Conservation (phyloP, 768 basidiomycete genomes). For the Tricholoma matsutake region DNA sequence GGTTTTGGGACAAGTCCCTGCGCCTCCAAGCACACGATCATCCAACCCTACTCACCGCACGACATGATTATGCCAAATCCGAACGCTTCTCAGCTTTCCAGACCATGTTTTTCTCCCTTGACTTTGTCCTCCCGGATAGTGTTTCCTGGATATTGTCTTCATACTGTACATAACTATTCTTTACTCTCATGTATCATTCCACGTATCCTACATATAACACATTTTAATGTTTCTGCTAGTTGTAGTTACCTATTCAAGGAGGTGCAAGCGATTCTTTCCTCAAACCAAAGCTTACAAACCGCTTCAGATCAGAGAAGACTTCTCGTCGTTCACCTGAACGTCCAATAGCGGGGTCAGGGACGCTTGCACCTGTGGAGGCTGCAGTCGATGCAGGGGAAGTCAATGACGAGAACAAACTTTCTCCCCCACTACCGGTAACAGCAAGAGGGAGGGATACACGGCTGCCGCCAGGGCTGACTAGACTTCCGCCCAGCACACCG, state of each 20-base stretch:
- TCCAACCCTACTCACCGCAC: neutral
- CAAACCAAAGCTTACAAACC: constrained; percentile 88
- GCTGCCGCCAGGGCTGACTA: constrained; percentile 65
- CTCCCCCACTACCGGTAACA: constrained; percentile 31
- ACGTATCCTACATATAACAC: neutral
- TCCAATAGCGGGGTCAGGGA: constrained; percentile 33
- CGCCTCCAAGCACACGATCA: neutral
- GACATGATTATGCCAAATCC: neutral
- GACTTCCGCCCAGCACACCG: constrained; percentile 43
- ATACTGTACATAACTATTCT: neutral
- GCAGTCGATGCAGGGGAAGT: constrained; percentile 62
- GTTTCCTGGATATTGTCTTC: neutral
- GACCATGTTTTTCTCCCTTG: neutral
- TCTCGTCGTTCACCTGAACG: constrained; percentile 60
- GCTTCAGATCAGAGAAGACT: constrained; percentile 84
- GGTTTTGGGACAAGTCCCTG: constrained; percentile 27
- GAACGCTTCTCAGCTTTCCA: neutral
- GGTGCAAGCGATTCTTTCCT: constrained; percentile 56
- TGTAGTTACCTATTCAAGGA: constrained; percentile 10
- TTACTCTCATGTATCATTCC: neutral
- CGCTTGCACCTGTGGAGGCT: constrained; percentile 59
- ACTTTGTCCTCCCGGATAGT: neutral
- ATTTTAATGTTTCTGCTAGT: neutral
- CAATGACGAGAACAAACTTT: constrained; percentile 58
- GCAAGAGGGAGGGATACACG: constrained; percentile 51